Base-by-base conservation (phyloP, 176 grass and related monocot genomes). In the Aegilops sharonensis region DNA sequence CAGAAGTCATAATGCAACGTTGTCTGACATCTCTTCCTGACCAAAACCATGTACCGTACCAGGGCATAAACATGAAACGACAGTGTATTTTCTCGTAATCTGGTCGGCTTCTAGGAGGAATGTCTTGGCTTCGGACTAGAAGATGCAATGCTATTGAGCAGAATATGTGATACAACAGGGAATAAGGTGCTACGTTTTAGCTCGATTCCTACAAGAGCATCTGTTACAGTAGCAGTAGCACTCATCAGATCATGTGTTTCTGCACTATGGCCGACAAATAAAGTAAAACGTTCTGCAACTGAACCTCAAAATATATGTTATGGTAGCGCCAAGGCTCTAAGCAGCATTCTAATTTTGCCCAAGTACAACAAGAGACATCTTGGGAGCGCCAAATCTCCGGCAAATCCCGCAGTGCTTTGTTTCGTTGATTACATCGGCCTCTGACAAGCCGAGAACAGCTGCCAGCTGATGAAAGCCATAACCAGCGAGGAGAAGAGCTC, bases 401-500 rank as follows among this genome's bases (percentile, higher is more conserved):
- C 13, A 66, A 78, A 42, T 14, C 30, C 43, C 20, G 30, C 52
- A 65, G n/a, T n/a, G 8, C 48, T 77, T 72, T 20, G 45, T 20
- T 20, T 34, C 5, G 7, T 31, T 65, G 20, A 2, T 78, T 82
- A 88, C 78, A 67, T 85, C 1, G 94, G 90, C 78, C 91, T 93
- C 87, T 99, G 97, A 69, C 97, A 99, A 94, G 97, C 94, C 17
- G 89, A 97, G 88, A 96, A 99, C 66, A 99, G 83, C 64, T 99
- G 97, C 92, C 97, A 99, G 80, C 90, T 99, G 80, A 99, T 94
- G 78, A 99, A 90, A 61, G 94, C 92, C 97, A 99, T 99, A 40
- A 91, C 68, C 83, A 99, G 64, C 1, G 97, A 99, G 79, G 92
- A 99, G 68, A 93, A 87, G 12, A 99, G 73, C 85, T 99, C 92